Conservation (phyloP, 2,329 filamentous ascomycete genomes). For the Hypoxylon sp. region DNA sequence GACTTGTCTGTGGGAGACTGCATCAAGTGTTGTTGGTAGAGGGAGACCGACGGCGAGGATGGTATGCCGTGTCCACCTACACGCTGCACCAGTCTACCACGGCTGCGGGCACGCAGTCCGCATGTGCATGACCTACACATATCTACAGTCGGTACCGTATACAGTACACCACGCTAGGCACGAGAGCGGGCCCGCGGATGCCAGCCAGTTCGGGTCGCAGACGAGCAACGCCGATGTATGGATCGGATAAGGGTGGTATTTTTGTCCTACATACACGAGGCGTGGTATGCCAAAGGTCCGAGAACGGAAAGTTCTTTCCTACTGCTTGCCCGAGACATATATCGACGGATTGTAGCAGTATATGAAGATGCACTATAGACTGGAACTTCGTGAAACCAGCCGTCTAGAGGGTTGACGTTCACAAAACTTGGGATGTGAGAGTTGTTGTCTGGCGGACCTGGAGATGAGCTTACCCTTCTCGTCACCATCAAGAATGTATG, state of each 20-base stretch:
- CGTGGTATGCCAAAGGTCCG: too few species aligned
- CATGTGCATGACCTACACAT: constrained; percentile 1
- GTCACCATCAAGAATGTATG: background rate
- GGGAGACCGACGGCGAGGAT: too few species aligned
- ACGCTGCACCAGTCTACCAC: background rate
- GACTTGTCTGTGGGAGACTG: too few species aligned
- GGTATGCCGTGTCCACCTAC: too few species aligned
- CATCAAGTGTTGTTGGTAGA: too few species aligned
- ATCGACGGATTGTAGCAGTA: background rate
- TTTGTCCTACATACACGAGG: too few species aligned
- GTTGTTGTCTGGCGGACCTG: background rate
- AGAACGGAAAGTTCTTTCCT: too few species aligned
- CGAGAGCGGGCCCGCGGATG: background rate
- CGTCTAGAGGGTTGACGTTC: background rate
- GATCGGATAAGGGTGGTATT: background rate
- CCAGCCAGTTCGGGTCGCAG: background rate
- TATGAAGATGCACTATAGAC: background rate
- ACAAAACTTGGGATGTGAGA: background rate
- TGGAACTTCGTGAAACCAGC: background rate
- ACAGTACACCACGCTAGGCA: background rate
- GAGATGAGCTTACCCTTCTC: background rate
- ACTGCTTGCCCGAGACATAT: background rate
- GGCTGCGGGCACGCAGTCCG: constrained; percentile 2
- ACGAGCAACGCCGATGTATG: background rate
- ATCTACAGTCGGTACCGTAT: background rate